phyloP scores from a whole-genome alignment of 305 asterid species.

The Fraxinus paxiana region DNA sequence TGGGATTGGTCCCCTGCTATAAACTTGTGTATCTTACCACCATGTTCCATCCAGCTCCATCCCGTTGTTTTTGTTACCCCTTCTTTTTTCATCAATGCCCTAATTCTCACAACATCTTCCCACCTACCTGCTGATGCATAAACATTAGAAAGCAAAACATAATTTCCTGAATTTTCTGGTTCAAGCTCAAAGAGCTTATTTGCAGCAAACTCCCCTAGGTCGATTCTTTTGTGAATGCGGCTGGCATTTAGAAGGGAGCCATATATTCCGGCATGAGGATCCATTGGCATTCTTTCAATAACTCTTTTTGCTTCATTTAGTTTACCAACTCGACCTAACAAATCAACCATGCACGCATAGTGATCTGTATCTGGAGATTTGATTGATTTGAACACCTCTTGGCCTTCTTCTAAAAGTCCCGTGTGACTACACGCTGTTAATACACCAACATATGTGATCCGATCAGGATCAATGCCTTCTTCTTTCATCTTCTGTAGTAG shows the following conservation, averaged over 20 bases:
- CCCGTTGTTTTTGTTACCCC: slow-evolving; percentile 19
- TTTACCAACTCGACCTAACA: slow-evolving; percentile 58
- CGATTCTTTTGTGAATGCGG: slow-evolving; percentile 56
- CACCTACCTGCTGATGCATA: slow-evolving; percentile 61
- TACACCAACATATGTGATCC: slow-evolving; percentile 51
- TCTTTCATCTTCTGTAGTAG: slow-evolving; percentile 49
- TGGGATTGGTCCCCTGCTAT: slow-evolving; percentile 52
- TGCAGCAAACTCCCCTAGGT: slow-evolving; percentile 66
- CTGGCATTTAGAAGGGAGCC: slow-evolving; percentile 69
- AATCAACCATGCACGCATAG: slow-evolving; percentile 65
- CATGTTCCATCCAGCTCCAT: slow-evolving; percentile 66
- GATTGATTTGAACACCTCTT: slow-evolving; percentile 49
- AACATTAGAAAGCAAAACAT: slow-evolving; percentile 43
- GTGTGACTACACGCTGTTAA: slow-evolving; percentile 79
- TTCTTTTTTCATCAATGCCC: slow-evolving; percentile 13
- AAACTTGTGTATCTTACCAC: slow-evolving; percentile 48
- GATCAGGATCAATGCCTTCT: slow-evolving; percentile 51
- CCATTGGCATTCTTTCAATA: slow-evolving; percentile 49
- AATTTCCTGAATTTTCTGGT: slow-evolving; percentile 67
- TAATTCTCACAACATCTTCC: slow-evolving; percentile 51
- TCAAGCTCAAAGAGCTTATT: slow-evolving; percentile 63
- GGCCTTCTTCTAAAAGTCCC: slow-evolving; percentile 52
- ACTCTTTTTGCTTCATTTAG: slow-evolving; percentile 61
- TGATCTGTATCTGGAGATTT: slow-evolving; percentile 56
- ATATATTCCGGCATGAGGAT: slow-evolving; percentile 28